Evolutionary conservation across 2,329 filamentous ascomycete species (phyloP).

Genomic region (Cladosporium sp.): DNA sequence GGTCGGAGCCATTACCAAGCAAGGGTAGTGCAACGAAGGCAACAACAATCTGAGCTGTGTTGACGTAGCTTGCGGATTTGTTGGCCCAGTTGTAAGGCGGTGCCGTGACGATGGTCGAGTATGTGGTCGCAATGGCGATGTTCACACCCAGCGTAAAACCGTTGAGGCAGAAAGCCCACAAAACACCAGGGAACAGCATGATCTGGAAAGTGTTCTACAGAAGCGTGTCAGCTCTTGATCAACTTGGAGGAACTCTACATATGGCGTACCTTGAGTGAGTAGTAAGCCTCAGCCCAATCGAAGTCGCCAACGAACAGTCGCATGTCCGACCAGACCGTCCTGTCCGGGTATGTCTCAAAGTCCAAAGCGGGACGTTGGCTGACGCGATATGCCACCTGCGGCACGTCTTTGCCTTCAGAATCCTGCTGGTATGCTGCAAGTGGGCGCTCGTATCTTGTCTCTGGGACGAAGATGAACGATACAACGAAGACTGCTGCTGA

Average conservation of each 20-base stretch:
- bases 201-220: slow-evolving; percentile 20
- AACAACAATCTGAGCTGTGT: slow-evolving; percentile 38
- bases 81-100: slow-evolving; percentile 37
- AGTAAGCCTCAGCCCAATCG: slow-evolving; percentile 35
- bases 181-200: slow-evolving; percentile 38
- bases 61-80: slow-evolving; percentile 30
- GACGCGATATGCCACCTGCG: slow-evolving; percentile 16
- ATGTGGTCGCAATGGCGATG: slow-evolving; percentile 42
- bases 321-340: slow-evolving; percentile 37
- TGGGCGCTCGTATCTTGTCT: slow-evolving; percentile 41
- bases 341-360: slow-evolving; percentile 33
- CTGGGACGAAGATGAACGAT: slow-evolving; percentile 39
- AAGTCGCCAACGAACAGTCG: slow-evolving; percentile 37
- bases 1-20: slow-evolving; percentile 38
- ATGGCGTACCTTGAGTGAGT: slow-evolving; percentile 22
- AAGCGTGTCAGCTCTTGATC: neutral
- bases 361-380: slow-evolving; percentile 31
- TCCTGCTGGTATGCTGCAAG: slow-evolving; percentile 36
- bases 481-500: slow-evolving; percentile 33
- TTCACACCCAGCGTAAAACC: slow-evolving; percentile 39
- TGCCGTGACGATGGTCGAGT: slow-evolving; percentile 33
- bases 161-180: slow-evolving; percentile 41
- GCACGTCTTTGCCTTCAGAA: slow-evolving; percentile 16
- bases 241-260: neutral
- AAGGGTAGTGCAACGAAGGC: slow-evolving; percentile 37